phyloP scores from a whole-genome alignment of 169 alveolate species.

The Eimeria sp. region DNA sequence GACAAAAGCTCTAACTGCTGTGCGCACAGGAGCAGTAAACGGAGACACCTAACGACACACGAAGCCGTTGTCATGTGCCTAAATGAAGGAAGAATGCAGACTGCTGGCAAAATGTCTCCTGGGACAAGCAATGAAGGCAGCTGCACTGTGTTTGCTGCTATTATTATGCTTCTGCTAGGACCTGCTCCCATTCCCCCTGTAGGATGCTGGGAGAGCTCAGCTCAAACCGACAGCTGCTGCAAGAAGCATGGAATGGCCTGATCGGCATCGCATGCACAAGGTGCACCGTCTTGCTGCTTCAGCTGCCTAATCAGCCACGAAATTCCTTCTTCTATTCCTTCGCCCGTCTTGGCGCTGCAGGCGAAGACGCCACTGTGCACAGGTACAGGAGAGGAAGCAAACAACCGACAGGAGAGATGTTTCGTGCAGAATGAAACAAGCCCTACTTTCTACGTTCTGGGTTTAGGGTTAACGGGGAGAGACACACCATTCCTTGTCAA shows the following conservation, averaged over 20 bases:
- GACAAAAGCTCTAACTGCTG: slow-evolving; percentile 7
- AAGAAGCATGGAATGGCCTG: slow-evolving; percentile 64
- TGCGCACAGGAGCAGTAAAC: neutral
- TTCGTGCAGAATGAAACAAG: neutral
- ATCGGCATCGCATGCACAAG: slow-evolving; percentile 63
- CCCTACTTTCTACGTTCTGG: neutral
- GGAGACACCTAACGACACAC: slow-evolving; percentile 9
- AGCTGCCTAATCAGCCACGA: slow-evolving; percentile 90
- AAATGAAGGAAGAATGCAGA: neutral
- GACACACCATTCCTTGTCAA: slow-evolving; percentile 77
- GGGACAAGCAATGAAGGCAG: neutral
- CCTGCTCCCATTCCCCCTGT: neutral
- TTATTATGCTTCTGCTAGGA: neutral
- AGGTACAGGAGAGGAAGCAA: neutral
- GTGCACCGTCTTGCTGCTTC: slow-evolving; percentile 71
- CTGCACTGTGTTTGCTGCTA: neutral
- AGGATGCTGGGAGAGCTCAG: neutral
- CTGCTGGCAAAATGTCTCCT: neutral
- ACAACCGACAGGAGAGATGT: neutral
- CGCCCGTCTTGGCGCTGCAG: slow-evolving; percentile 95
- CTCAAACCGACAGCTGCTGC: slow-evolving; percentile 67
- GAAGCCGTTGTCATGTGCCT: slow-evolving; percentile 10
- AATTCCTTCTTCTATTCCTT: slow-evolving; percentile 94
- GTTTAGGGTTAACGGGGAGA: neutral
- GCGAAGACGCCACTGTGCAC: slow-evolving; percentile 93